Conservation (phyloP, 371 early-diverging fungal species). For the Mucor circinelloides region DNA sequence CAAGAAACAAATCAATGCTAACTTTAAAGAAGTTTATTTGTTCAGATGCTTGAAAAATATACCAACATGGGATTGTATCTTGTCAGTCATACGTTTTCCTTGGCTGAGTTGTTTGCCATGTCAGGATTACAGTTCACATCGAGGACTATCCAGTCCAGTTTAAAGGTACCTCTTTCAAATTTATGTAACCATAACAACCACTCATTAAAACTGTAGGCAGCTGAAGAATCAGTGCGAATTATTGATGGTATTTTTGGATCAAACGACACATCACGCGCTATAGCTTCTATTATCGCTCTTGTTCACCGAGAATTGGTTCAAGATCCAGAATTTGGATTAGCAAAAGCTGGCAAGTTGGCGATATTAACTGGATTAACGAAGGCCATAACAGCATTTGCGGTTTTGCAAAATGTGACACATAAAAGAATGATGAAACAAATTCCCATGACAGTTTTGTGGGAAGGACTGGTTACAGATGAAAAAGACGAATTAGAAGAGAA, state of each 20-base stretch:
- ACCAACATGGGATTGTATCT: conserved; percentile 65
- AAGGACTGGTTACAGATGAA: conserved; percentile 44
- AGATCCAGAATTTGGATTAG: conserved; percentile 62
- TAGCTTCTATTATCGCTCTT: conserved; percentile 77
- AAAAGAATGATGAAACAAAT: conserved; percentile 50
- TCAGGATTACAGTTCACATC: conserved; percentile 76
- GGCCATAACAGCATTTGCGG: conserved; percentile 78
- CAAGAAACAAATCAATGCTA: not conserved
- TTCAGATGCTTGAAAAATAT: conserved; percentile 61
- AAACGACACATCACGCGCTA: conserved; percentile 84
- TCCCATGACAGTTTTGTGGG: conserved; percentile 43
- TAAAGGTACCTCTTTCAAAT: conserved; percentile 44
- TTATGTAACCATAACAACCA: not conserved
- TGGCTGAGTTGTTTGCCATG: conserved; percentile 75
- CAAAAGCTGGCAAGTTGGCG: conserved; percentile 61
- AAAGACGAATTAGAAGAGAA: conserved; percentile 13
- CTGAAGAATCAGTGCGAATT: conserved; percentile 87
- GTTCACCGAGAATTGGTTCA: conserved; percentile 68
- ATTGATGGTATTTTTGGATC: conserved; percentile 88
- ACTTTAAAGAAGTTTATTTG: conserved; percentile 36
- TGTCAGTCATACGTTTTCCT: conserved; percentile 68
- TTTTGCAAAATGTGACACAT: conserved; percentile 77
- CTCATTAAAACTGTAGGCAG: conserved; percentile 44
- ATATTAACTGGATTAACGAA: conserved; percentile 74
- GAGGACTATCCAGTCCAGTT: conserved; percentile 65